Evolutionary conservation across 257 asterid genomes (phyloP), one percentile per base, ranked within the genome.

Genomic region (Echites panduratus): DNA sequence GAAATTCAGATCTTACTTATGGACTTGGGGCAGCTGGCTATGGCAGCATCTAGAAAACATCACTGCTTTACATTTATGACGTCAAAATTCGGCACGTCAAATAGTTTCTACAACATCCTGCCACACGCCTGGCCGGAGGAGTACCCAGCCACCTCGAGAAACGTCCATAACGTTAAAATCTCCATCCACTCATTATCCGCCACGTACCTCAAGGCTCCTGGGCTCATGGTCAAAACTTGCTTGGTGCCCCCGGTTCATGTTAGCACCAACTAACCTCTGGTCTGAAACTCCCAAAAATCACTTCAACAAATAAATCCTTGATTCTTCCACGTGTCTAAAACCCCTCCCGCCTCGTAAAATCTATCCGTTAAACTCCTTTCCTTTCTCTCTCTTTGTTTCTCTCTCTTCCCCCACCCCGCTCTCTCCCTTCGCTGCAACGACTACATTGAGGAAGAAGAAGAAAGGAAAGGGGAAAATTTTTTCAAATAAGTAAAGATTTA

Each of bases 331-430:
- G 90, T 85, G 89, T 82, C 74, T 62, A 47, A 4, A 9, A 2
- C 9, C 49, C 50, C 77, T 70, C 81, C 85, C 75, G 76, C 84
- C 73, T 73, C 83, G 73, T 73, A 70, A 82, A 81, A 83, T 87
- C 87, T 87, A 85, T 82, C 94, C 92, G 97, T 89, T 87, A 81
- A 78, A 82, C 81, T 86, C 35, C 58, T 38, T 53, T 38, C 2
- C 49, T 12, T 44, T 71, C 66, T 64, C 69, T 70, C 77, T 62
- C 70, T 74, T 40, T 22, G 58, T 44, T 72, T 35, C 68, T 38
- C 27, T 40, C 68, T 5, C 68, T 66, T 19, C n/a, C n/a, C n/a
- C n/a, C 27, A 59, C 66, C 75, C 69, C 64, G 70, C 72, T 59
- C 82, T 73, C 74, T 54, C 59, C 72, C 66, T 81, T 52, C 81